Evolutionary conservation across 1,284 basidiomycete genomes (phyloP).

Genomic region (Cutaneotrichosporon dermatis): DNA sequence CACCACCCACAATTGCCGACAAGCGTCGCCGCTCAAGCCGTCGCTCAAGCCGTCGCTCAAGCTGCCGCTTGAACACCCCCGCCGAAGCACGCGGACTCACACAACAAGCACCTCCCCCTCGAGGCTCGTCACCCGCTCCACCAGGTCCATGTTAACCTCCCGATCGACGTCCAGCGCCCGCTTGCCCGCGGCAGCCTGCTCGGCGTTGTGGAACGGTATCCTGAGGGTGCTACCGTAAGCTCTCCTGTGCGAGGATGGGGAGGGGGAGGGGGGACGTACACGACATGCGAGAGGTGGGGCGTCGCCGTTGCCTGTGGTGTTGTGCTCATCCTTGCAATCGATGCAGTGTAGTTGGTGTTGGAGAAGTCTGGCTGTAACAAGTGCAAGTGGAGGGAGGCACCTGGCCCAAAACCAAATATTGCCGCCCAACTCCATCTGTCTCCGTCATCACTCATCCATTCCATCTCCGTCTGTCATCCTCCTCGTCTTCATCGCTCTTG

Average conservation of each 20-base stretch:
- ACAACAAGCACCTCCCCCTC: constrained; percentile 65
- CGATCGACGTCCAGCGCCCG: constrained; percentile 77
- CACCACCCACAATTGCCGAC: too few species aligned
- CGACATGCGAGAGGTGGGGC: not conserved
- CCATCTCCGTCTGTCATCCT: not conserved
- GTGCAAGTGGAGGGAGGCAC: not conserved
- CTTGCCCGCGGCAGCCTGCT: constrained; percentile 72
- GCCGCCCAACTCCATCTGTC: not conserved
- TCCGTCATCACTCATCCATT: not conserved
- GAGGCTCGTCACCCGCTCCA: constrained; percentile 63
- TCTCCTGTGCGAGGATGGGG: too few species aligned
- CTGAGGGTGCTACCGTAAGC: too few species aligned
- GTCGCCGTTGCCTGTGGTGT: not conserved
- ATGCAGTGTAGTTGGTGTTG: not conserved
- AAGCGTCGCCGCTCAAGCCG: too few species aligned
- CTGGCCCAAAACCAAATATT: not conserved
- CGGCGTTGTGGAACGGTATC: constrained; percentile 66
- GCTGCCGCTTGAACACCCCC: too few species aligned
- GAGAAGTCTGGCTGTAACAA: too few species aligned
- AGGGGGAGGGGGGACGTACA: too few species aligned
- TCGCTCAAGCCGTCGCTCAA: too few species aligned
- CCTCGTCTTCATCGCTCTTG: not conserved
- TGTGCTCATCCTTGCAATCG: not conserved
- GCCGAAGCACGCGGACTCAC: constrained; percentile 49
- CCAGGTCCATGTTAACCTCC: constrained; percentile 72